phyloP scores from a whole-genome alignment of 352 stramenopile species.

The Elongisporangium senticosum region DNA sequence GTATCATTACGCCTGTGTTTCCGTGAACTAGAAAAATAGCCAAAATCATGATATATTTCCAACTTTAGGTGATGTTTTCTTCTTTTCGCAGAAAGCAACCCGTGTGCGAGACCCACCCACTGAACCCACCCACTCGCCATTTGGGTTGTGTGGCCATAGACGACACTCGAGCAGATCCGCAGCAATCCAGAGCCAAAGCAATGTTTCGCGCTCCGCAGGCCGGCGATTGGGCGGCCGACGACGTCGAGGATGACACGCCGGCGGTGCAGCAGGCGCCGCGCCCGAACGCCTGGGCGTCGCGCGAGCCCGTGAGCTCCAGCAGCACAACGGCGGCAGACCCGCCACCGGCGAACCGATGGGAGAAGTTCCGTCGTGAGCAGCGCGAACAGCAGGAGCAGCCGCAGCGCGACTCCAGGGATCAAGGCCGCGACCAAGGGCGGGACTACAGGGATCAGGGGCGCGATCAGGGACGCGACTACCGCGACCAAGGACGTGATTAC shows the following conservation, averaged over 20 bases:
- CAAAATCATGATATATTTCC: not conserved
- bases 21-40: not conserved
- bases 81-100: not conserved
- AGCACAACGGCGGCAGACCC: not conserved
- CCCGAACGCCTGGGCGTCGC: not conserved
- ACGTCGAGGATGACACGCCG: slow-evolving; percentile 32
- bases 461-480: not conserved
- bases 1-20: not conserved
- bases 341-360: not conserved
- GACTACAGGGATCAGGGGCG: not conserved
- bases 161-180: not conserved
- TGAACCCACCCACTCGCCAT: not conserved
- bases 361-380: not conserved
- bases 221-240: slow-evolving; percentile 71
- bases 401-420: not conserved
- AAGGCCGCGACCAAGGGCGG: not conserved
- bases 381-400: not conserved
- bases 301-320: slow-evolving; percentile 5
- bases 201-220: slow-evolving; percentile 74
- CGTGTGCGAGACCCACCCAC: not conserved
- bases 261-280: not conserved
- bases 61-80: not conserved
- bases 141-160: not conserved
- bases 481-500: slow-evolving; percentile 3
- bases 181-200: not conserved